Conservation (phyloP, 192 early-diverging fungal species). For the Chytriomyces sp. region DNA sequence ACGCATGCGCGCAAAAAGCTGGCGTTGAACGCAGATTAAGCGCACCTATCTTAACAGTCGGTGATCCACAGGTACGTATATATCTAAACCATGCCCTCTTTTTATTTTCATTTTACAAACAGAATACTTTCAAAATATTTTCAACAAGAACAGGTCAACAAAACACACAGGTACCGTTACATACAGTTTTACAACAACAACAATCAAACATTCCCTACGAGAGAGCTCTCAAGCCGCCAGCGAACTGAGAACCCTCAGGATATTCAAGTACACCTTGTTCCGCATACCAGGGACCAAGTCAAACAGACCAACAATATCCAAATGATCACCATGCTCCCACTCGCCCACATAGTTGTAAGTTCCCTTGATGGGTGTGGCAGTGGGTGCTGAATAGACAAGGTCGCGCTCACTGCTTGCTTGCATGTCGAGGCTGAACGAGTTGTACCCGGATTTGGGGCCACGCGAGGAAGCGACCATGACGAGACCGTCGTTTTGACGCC, state of each 20-base stretch:
- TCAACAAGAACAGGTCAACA: too few species aligned
- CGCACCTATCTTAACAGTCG: too few species aligned
- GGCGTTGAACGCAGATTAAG: too few species aligned
- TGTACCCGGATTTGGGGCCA: conserved; percentile 26
- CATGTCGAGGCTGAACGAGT: conserved; percentile 26
- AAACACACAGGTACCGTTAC: too few species aligned
- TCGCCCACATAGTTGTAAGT: conserved; percentile 19
- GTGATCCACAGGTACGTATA: too few species aligned
- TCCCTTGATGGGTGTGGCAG: conserved; percentile 4
- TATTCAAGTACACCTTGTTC: conserved; percentile 30
- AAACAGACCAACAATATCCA: conserved; percentile 5
- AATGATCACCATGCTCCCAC: conserved; percentile 26
- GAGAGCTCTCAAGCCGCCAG: too few species aligned
- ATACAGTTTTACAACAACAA: too few species aligned
- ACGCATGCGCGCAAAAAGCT: too few species aligned
- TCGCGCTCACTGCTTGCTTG: background rate
- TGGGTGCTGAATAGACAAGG: background rate
- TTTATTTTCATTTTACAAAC: too few species aligned
- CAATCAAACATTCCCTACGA: too few species aligned
- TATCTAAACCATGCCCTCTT: too few species aligned
- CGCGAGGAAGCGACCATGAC: conserved; percentile 22
- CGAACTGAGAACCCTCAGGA: conserved; percentile 24
- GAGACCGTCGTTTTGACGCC: conserved; percentile 36
- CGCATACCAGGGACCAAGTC: conserved; percentile 27
- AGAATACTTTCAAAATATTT: too few species aligned